These are phyloP conservation scores for Vachellia pachyceras DNA, from an alignment of 306 rosid species.

Conservation along the genomic window DNA sequence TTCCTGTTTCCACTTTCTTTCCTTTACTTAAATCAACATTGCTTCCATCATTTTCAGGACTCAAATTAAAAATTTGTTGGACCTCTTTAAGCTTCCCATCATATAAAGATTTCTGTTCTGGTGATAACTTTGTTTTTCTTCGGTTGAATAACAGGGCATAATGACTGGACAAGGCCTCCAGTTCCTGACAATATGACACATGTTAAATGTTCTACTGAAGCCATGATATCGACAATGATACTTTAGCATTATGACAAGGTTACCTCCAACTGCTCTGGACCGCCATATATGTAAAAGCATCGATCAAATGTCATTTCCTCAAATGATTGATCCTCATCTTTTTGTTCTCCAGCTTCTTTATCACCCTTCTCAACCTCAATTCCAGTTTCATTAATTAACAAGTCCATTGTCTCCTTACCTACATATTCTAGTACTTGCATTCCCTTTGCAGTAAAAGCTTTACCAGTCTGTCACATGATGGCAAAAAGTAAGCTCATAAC, in stretches of 20 bases:
- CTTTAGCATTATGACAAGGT: conserved; percentile 36
- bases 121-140: conserved; percentile 79
- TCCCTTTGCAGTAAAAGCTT: conserved; percentile 92
- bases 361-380: conserved; percentile 76
- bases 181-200: conserved; percentile 69
- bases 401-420: conserved; percentile 93
- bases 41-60: conserved; percentile 67
- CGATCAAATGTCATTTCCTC: conserved; percentile 97
- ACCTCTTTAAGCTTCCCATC: conserved; percentile 92
- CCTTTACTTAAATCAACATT: conserved; percentile 70
- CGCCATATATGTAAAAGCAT: conserved; percentile 98
- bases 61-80: conserved; percentile 81
- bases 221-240: conserved; percentile 17
- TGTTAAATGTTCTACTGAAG: conserved; percentile 28
- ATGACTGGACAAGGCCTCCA: conserved; percentile 92
- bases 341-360: conserved; percentile 51
- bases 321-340: conserved; percentile 63
- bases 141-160: conserved; percentile 81
- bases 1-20: conserved; percentile 67
- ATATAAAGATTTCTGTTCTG: conserved; percentile 71
- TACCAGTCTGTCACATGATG: conserved; percentile 72
- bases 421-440: conserved; percentile 97
- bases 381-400: conserved; percentile 91
- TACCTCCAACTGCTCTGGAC: conserved; percentile 99
- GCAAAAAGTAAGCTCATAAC: conserved; percentile 42